These are phyloP conservation scores for Lachnellula willkommii DNA, from an alignment of 2,329 filamentous ascomycete genomes.

Conservation along the genomic window DNA sequence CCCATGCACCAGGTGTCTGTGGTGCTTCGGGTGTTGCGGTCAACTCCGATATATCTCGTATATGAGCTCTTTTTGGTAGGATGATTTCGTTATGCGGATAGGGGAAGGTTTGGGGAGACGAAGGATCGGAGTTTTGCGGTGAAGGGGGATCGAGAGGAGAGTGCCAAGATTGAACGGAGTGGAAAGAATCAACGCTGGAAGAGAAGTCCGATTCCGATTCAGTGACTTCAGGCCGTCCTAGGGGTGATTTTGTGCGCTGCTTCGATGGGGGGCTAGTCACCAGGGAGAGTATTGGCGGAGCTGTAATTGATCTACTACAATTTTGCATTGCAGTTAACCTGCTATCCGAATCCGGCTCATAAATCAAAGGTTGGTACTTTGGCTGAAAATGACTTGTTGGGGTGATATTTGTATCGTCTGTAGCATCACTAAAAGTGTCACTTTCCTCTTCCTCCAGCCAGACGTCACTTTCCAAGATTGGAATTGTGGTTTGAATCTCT, in stretches of 20 bases:
- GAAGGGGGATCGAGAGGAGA: constrained; percentile 41
- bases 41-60: constrained; percentile 33
- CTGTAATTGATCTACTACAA: constrained; percentile 34
- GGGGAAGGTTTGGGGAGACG: constrained; percentile 34
- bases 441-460: constrained; percentile 12
- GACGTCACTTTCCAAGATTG: not conserved
- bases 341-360: constrained; percentile 27
- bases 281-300: constrained; percentile 39
- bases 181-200: constrained; percentile 49
- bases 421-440: constrained; percentile 25
- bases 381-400: constrained; percentile 25
- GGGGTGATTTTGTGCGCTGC: constrained; percentile 22
- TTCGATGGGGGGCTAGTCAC: constrained; percentile 39
- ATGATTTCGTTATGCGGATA: constrained; percentile 39
- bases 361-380: constrained; percentile 25
- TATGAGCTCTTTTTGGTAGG: constrained; percentile 31
- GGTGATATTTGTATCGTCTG: constrained; percentile 25
- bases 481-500: not conserved
- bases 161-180: constrained; percentile 49
- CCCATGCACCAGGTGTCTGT: constrained; percentile 23
- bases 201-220: constrained; percentile 36
- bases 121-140: constrained; percentile 40
- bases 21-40: constrained; percentile 25
- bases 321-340: constrained; percentile 29
- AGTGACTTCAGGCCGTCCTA: constrained; percentile 16